Evolutionary conservation across 2,329 filamentous ascomycete genomes (phyloP).

Genomic region (Claviceps capensis): DNA sequence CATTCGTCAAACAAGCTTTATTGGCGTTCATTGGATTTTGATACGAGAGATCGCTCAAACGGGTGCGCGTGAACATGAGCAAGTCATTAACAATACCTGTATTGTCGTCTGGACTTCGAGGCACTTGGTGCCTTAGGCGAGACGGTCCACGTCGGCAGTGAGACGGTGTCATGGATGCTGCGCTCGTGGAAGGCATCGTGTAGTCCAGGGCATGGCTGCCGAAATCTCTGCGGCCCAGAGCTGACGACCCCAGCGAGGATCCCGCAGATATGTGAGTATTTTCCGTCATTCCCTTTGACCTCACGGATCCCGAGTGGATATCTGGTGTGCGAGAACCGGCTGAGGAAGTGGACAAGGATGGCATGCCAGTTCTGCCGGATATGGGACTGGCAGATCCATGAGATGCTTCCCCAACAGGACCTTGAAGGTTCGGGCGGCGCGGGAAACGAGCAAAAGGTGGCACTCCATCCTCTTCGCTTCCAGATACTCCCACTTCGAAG

Average conservation of each 20-base stretch:
- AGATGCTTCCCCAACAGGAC: conserved; percentile 41
- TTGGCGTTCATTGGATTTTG: conserved; percentile 49
- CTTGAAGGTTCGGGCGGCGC: conserved; percentile 49
- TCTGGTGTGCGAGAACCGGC: conserved; percentile 38
- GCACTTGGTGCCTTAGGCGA: conserved; percentile 64
- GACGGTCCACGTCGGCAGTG: conserved; percentile 42
- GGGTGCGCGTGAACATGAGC: conserved; percentile 72
- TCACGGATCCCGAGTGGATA: conserved; percentile 34
- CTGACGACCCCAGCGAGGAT: conserved; percentile 29
- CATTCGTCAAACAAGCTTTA: conserved; percentile 49
- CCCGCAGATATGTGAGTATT: conserved; percentile 57
- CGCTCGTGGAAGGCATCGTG: conserved; percentile 22
- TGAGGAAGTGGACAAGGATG: conserved; percentile 42
- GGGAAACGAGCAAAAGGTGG: conserved; percentile 65
- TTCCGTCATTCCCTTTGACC: conserved; percentile 43
- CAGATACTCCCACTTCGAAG: conserved; percentile 46
- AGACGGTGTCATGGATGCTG: conserved; percentile 33
- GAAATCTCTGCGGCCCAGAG: conserved; percentile 18
- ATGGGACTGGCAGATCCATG: conserved; percentile 54
- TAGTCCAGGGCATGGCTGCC: conserved; percentile 43
- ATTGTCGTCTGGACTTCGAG: conserved; percentile 61
- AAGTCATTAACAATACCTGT: conserved; percentile 59
- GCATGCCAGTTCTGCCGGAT: conserved; percentile 49
- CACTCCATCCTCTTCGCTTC: conserved; percentile 64
- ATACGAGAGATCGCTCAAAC: conserved; percentile 73